Base-by-base conservation (phyloP, 2,329 filamentous ascomycete genomes). In the Pyricularia grisea region DNA sequence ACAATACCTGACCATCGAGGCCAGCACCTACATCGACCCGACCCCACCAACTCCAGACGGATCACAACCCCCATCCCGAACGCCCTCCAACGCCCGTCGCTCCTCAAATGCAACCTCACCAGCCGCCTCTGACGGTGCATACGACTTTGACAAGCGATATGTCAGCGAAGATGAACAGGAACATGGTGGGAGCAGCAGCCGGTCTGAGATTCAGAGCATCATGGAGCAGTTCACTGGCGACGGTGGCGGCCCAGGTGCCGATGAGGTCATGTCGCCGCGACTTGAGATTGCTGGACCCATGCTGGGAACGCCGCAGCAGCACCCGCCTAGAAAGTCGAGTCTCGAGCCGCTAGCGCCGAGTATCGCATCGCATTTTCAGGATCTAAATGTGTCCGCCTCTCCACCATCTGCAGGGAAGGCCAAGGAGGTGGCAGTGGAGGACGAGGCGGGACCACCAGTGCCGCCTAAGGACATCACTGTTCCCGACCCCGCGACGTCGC, bases 181-280 rank as follows among this genome's bases (percentile, higher is more conserved):
- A 88, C 50, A 11, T 7, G 33, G 25, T 28, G 20, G 55, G 17
- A 30, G 20, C 25, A 23, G 66, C 50, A 92, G 92, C 1, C 87
- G 88, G 70, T 90, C 90, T 6, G 95, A 99, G 80, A 97, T 99
- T 70, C 92, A 97, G 79, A 97, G 87, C 76, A 98, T 99, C 77
- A 98, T 99, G 92, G 92, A 93, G 71, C 95, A 98, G 79, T 98
- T 98, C 74, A 90, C 91, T 73, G 89, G 92, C 75, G 88, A 88
- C 67, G 88, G 88, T 31, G 88, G 88, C 67, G 92, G 89, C 0
- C 90, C 89, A 1, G 90, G 85, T 5, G 88, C 87, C 71, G 90
- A 94, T 67, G 92, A 96, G 78, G 93, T 97, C 76, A 97, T 97
- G 93, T 97, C 93, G 71, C 93, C 93, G 5, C 86, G 92, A 33